Base-by-base conservation (phyloP, 2,329 filamentous ascomycete species). In the Fusarium nanum region DNA sequence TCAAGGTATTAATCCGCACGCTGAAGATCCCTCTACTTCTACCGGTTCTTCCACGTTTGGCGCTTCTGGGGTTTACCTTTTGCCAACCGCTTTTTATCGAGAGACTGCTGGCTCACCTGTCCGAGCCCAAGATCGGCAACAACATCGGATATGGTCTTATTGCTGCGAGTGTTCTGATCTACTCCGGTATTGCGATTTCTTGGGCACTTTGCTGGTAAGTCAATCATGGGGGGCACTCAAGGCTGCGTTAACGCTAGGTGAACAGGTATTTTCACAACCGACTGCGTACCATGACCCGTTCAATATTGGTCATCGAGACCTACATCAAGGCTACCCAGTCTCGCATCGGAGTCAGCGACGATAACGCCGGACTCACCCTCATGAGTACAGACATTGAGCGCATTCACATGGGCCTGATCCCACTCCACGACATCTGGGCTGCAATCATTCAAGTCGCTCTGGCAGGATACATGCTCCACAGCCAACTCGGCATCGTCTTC, bases 351-450 rank as follows among this genome's bases (percentile, higher is more conserved):
- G 70, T 73, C 0, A 72, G 77, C 4, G 78, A 81, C 22, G 78
- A 82, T 20, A 76, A 79, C 5, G 79, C 81, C 0, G 78, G 82
- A 0, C 67, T 85, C 55, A 84, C 83, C 0, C 75, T 85, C 7
- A 86, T 85, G 83, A 83, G 79, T 61, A 79, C 81, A 7, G 84
- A 86, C 48, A 76, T 85, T 12, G 83, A 84, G 60, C 78, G 80
- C 13, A 79, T 85, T 10, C 73, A 76, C 5, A 47, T 72, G 1
- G 83, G 81, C 0, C 68, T 78, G 6, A 58, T 73, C 6, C 66
- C 65, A 3, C 56, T 83, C 27, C 84, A 84, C 56, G 80, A 83
- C 18, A 61, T 80, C 9, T 84, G 82, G 82, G 79, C 77, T 1
- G 78, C 72, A 41, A 49, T 77, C 1, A 64, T 85, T 2, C 81